A percentile compares a stretch with the other conserved stretches of the same genome.
Evolutionary conservation across 2,329 filamentous ascomycete genomes (phyloP).

Genomic region (Cyclaneusma minus): DNA sequence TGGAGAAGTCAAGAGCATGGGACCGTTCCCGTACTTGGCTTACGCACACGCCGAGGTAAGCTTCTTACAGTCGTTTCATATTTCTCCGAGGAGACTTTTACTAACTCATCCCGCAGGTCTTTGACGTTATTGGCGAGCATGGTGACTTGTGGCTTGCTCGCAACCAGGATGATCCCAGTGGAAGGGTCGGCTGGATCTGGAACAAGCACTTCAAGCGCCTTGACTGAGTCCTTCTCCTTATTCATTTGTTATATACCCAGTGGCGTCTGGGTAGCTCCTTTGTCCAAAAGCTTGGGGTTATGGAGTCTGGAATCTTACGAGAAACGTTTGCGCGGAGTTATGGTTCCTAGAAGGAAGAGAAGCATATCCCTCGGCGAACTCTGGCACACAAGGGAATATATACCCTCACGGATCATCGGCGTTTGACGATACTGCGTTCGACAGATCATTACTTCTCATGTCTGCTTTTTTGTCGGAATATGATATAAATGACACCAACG

Average conservation of each 20-base stretch:
- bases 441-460: too few relatives aligned
- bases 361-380: too few relatives aligned
- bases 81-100: conserved; percentile 2
- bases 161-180: conserved; percentile 78
- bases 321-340: too few relatives aligned
- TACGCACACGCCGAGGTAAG: conserved; percentile 83
- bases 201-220: conserved; percentile 82
- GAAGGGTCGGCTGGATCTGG: conserved; percentile 93
- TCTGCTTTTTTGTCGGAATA: too few relatives aligned
- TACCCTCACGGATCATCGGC: too few relatives aligned
- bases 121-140: conserved; percentile 88
- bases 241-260: not conserved
- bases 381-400: too few relatives aligned
- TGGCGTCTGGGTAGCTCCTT: too few relatives aligned
- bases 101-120: conserved; percentile 37
- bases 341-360: too few relatives aligned
- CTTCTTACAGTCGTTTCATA: conserved; percentile 6
- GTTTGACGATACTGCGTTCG: too few relatives aligned
- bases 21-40: conserved; percentile 87
- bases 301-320: too few relatives aligned
- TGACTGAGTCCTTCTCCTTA: conserved; percentile 17
- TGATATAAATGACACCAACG: too few relatives aligned
- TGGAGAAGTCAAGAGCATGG: conserved; percentile 78
- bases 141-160: conserved; percentile 95
- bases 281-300: too few relatives aligned